Evolutionary conservation across 2,329 filamentous ascomycete genomes (phyloP).

Genomic region (Phoma sp.): DNA sequence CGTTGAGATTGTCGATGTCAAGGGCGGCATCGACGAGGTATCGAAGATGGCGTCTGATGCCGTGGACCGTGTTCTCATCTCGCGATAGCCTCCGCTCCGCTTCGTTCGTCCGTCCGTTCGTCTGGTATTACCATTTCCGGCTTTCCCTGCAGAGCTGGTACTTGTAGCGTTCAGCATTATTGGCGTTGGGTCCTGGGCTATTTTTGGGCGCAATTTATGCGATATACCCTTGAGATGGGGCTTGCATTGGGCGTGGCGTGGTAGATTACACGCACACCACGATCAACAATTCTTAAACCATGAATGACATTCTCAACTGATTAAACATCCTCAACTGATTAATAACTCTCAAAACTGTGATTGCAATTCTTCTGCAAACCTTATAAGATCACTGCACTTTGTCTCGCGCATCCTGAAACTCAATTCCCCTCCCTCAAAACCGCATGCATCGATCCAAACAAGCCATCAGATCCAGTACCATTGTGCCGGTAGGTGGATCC

Average conservation of each 20-base stretch:
- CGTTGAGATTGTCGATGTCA: slow-evolving; percentile 56
- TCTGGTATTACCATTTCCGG: slow-evolving; percentile 1
- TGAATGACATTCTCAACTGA: too few relatives aligned
- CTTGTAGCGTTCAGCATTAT: slow-evolving; percentile 19
- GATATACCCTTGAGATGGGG: slow-evolving; percentile 10
- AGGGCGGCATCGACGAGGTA: slow-evolving; percentile 51
- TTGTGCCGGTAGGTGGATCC: not conserved
- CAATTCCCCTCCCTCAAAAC: too few relatives aligned
- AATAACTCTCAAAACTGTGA: too few relatives aligned
- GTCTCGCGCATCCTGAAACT: too few relatives aligned
- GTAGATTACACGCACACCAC: slow-evolving; percentile 1
- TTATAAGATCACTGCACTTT: too few relatives aligned
- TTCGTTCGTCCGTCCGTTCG: slow-evolving; percentile 4
- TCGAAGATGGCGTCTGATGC: slow-evolving; percentile 48
- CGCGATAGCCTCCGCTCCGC: slow-evolving; percentile 2
- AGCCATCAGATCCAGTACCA: not conserved
- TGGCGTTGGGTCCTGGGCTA: slow-evolving; percentile 17
- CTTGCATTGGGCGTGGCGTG: slow-evolving; percentile 11
- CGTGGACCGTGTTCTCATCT: slow-evolving; percentile 45
- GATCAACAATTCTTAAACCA: not conserved
- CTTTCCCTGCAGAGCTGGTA: not conserved
- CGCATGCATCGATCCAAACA: too few relatives aligned
- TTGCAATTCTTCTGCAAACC: too few relatives aligned
- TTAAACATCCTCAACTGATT: too few relatives aligned
- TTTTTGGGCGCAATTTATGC: slow-evolving; percentile 17